phyloP scores from a whole-genome alignment of 768 basidiomycete species.

The Phallus indusiatus region DNA sequence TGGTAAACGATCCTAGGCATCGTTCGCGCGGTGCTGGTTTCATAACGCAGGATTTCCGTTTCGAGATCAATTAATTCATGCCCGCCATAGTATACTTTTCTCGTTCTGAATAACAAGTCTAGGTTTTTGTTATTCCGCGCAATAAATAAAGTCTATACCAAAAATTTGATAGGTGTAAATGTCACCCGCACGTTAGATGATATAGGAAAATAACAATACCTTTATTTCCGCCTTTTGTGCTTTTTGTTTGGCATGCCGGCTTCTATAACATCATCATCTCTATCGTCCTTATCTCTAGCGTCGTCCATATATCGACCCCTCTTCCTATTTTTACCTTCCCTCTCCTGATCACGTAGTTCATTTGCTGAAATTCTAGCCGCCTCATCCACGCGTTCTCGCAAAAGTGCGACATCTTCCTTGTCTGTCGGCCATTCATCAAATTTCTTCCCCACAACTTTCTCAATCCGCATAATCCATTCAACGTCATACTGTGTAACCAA shows the following conservation, averaged over 20 bases:
- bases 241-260: conserved; percentile 73
- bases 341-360: conserved; percentile 72
- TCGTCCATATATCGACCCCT: conserved; percentile 26
- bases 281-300: conserved; percentile 48
- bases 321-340: conserved; percentile 37
- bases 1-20: no score
- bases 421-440: conserved; percentile 84
- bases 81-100: background rate
- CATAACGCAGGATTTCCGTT: background rate
- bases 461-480: conserved; percentile 91
- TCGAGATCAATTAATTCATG: background rate
- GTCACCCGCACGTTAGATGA: background rate
- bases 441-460: conserved; percentile 84
- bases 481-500: conserved; percentile 98
- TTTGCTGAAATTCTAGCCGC: conserved; percentile 63
- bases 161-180: conserved; percentile 45
- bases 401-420: conserved; percentile 77
- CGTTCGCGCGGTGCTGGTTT: no score
- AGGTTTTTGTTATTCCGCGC: background rate
- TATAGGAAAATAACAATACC: background rate
- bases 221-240: conserved; percentile 24
- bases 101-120: no score
- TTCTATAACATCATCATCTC: conserved; percentile 89
- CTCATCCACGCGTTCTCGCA: conserved; percentile 84
- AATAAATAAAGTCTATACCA: no score